Conservation (phyloP, 169 alveolate species). For the Cystoisospora suis region DNA sequence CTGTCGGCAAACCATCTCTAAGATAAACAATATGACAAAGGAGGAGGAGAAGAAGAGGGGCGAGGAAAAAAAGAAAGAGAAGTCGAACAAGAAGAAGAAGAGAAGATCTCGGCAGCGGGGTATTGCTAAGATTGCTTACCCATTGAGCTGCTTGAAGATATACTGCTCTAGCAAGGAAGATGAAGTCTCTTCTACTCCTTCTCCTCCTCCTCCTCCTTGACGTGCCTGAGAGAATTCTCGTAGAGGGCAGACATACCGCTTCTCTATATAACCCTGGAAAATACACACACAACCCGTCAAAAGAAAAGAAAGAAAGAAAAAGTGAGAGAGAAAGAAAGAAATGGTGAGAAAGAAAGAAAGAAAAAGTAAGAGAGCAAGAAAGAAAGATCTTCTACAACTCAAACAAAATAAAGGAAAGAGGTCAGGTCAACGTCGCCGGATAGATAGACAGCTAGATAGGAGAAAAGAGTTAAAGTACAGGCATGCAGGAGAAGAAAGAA, state of each 20-base stretch:
- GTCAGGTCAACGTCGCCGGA: no score
- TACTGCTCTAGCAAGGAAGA: not conserved
- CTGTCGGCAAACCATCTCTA: no score
- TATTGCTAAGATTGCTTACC: not conserved
- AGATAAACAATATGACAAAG: no score
- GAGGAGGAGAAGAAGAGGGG: no score
- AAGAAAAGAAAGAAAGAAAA: not conserved
- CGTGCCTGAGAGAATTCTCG: not conserved
- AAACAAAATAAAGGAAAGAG: no score
- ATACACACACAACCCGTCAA: not conserved
- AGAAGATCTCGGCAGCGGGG: not conserved
- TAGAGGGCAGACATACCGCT: not conserved
- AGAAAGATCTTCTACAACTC: no score
- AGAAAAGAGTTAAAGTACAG: no score
- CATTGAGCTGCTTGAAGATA: constrained; percentile 2
- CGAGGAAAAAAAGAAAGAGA: not conserved
- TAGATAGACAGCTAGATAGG: no score
- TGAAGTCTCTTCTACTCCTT: not conserved
- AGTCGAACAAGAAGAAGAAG: not conserved
- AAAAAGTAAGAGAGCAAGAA: no score
- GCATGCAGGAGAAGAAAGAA: no score
- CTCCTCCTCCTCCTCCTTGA: not conserved
- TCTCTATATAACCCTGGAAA: constrained; percentile 20
- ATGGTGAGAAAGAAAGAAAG: no score
- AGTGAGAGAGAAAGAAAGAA: no score